Percentiles rank a stretch among this genome's conserved stretches.
phyloP scores from a whole-genome alignment of 2,329 filamentous ascomycete species.

The Harringtonia aguacate region DNA sequence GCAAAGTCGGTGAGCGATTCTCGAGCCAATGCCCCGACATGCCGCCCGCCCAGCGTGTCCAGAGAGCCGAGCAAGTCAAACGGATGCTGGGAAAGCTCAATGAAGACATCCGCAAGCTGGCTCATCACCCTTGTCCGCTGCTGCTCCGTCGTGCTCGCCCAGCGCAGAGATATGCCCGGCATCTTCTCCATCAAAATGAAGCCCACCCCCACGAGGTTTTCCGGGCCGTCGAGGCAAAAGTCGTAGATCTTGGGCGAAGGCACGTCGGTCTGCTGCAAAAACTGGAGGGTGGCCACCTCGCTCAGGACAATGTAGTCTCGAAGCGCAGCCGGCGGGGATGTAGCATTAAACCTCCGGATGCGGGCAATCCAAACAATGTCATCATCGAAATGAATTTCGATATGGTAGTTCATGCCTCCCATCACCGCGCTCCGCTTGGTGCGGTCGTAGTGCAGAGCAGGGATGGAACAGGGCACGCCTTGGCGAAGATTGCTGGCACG shows the following conservation, averaged over 20 bases:
- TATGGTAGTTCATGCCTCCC: conserved; percentile 2
- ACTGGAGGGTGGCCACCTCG: neutral
- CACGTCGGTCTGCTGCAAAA: neutral
- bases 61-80: neutral
- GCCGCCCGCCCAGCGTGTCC: neutral
- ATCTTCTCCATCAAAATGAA: conserved; percentile 1
- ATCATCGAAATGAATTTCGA: neutral
- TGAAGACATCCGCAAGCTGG: neutral
- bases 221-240: neutral
- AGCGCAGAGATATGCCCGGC: neutral
- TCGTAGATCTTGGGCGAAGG: neutral
- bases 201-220: neutral
- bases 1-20: neutral
- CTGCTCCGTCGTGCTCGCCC: neutral
- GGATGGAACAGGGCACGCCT: neutral
- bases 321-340: neutral
- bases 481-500: neutral
- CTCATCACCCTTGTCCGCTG: neutral
- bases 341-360: neutral
- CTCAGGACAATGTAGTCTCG: neutral
- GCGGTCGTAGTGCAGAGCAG: neutral
- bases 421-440: neutral
- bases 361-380: conserved; percentile 1
- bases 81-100: neutral
- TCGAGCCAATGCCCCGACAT: neutral